Percentiles rank a stretch among this genome's conserved stretches.
phyloP scores from a whole-genome alignment of 2,329 filamentous ascomycete species.

The Sclerotinia sclerotiorum region DNA sequence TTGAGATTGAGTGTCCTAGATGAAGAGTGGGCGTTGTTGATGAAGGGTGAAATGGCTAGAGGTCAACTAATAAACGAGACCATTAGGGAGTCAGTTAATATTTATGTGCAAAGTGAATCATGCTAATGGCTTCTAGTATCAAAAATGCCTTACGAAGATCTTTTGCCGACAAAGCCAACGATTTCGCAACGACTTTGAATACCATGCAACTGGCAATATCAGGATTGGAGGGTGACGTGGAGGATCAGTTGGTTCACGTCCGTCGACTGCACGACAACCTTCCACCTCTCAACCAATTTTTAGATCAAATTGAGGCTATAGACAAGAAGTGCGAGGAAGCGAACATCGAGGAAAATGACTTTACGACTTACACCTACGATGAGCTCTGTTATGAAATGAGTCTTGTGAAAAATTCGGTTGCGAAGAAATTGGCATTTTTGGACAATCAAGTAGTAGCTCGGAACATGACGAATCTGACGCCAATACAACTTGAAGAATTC shows the following conservation, averaged over 20 bases:
- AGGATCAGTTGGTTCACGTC: slow-evolving; percentile 89
- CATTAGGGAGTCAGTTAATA: slow-evolving; percentile 74
- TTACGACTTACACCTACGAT: slow-evolving; percentile 98
- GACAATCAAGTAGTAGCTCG: slow-evolving; percentile 98
- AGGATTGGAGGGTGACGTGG: slow-evolving; percentile 93
- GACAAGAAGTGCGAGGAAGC: slow-evolving; percentile 91
- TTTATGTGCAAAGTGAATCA: background rate
- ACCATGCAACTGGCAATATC: slow-evolving; percentile 94
- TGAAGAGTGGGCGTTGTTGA: slow-evolving; percentile 74
- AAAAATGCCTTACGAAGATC: slow-evolving; percentile 90
- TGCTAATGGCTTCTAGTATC: slow-evolving; percentile 56
- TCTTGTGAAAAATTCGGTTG: slow-evolving; percentile 85
- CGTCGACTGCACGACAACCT: slow-evolving; percentile 81
- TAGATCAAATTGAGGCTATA: slow-evolving; percentile 81
- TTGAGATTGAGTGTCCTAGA: slow-evolving; percentile 81
- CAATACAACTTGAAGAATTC: slow-evolving; percentile 97
- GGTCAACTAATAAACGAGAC: slow-evolving; percentile 97
- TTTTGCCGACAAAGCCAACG: slow-evolving; percentile 97
- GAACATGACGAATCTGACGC: slow-evolving; percentile 98
- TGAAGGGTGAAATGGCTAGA: slow-evolving; percentile 80
- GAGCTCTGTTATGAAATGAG: slow-evolving; percentile 92
- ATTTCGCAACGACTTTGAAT: slow-evolving; percentile 92
- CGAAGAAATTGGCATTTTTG: slow-evolving; percentile 94
- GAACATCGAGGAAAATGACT: slow-evolving; percentile 99
- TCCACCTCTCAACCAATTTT: slow-evolving; percentile 84